Conservation (phyloP, 108 stramenopile genomes). For the Parietichytrium sp. region DNA sequence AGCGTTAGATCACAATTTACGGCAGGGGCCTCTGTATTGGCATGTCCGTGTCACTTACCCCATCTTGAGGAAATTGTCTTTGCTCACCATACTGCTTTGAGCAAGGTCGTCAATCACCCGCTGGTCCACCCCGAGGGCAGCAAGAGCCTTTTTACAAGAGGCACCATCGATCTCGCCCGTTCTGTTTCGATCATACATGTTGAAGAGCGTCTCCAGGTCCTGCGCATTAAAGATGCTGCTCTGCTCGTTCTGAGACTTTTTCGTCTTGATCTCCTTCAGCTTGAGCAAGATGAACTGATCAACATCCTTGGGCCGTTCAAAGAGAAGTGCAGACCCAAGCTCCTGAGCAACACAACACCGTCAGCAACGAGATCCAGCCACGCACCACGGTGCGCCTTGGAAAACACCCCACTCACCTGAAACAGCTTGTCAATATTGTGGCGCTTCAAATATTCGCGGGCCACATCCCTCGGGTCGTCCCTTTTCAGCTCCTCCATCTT, state of each 20-base stretch:
- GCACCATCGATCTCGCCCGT: background rate
- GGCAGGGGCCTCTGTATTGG: too few species aligned
- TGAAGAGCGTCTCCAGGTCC: slow-evolving; percentile 30
- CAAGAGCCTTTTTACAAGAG: background rate
- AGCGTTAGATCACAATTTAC: too few species aligned
- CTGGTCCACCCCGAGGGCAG: background rate
- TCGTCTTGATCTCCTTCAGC: background rate
- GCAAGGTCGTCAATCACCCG: too few species aligned
- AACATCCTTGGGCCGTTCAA: background rate
- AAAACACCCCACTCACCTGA: too few species aligned
- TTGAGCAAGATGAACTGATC: background rate
- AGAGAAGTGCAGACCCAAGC: slow-evolving; percentile 11
- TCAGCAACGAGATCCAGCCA: too few species aligned
- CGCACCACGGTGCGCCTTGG: too few species aligned
- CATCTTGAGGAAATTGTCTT: too few species aligned
- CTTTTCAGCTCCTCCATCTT: background rate
- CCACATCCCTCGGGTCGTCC: slow-evolving; percentile 13
- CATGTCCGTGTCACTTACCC: too few species aligned
- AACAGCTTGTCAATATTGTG: background rate
- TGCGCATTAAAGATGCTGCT: slow-evolving; percentile 29
- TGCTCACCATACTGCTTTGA: too few species aligned
- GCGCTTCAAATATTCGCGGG: background rate
- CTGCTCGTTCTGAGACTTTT: background rate
- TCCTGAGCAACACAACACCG: too few species aligned
- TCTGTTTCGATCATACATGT: slow-evolving; percentile 20